Evolutionary conservation across 164 flowering plant genomes (phyloP), one percentile per base, ranked within the genome.

Genomic region (Piper longum): DNA sequence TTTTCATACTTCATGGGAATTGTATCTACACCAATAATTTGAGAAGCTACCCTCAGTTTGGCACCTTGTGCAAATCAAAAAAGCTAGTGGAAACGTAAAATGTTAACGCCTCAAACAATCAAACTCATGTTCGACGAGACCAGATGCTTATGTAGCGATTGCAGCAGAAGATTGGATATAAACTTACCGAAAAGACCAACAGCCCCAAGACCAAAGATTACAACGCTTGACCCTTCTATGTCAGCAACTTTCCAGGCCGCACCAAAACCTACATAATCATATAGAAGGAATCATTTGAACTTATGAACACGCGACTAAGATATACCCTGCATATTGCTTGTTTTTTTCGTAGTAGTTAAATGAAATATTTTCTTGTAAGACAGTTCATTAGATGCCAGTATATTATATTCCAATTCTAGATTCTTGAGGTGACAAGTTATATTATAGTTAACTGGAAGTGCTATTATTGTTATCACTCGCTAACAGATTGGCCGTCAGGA

Each of bases 211-310:
- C 99, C 99, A 73, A 87, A 90, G 63, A 95, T 82, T 39, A 72
- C 97, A 13, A 95, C 95, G 56, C 74, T 85, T 66, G 97, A 87
- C 77, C 96, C 89, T 77, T 83, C 63, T 74, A 95, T 62, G 73
- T 95, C 74, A 61, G 97, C 97, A 75, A 95, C 91, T 67, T 86
- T 90, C 99, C 99, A 95, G 69, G 91, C 99, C 54, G 96, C 99
- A 62, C 99, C 99, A 55, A 95, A 76, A 68, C 99, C 99, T 88
- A 62, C 36, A 26, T 26, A 26, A 26, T 65, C 36, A 41, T 6
- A 55, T 41, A 63, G 19, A 13, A 14, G 3, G 3, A 12, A 48
- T 5, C 12, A 14, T 48, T 12, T 48, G 8, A 48, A 48, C 1
- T 48, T 9, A 9, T 48, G 12, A 5, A 8, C 3, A 14, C 12